Base-by-base conservation (phyloP, 495 filamentous ascomycete species). In the Daldinia loculata region DNA sequence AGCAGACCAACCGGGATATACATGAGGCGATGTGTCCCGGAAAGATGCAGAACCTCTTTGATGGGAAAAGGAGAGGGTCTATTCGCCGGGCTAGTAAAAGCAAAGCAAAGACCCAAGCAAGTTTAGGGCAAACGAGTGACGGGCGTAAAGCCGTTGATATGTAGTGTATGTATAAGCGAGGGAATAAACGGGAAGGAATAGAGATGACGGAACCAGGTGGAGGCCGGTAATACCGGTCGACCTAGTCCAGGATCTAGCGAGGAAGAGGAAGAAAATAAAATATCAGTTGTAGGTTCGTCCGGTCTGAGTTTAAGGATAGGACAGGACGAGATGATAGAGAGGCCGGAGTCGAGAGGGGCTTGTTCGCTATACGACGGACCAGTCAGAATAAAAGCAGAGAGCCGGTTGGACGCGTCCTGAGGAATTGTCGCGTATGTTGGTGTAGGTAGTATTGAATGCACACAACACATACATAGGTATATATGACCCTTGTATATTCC, bases 311-410 rank as follows among this genome's bases (percentile, higher is more conserved):
- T 36, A 58, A 74, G 61, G 64, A 73, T 56, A 66, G 61, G 62
- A 61, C 60, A 67, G 50, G 71, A 71, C 34, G 62, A 29, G 67
- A 75, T 17, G 63, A 67, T 56, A 61, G 56, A 61, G 41, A 62
- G 67, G 59, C 32, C 58, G 59, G 58, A 65, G 59, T 36, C 30
- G 57, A 67, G 52, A 39, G 30, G 30, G 53, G 58, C 30, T 62
- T 73, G 72, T 75, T 69, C 71, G 75, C 71, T 70, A 63, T 66
- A 56, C 67, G 61, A 67, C 48, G 53, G 67, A 55, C 67, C 61
- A 74, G 58, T 57, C 59, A 74, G 67, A 52, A 70, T 71, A 67
- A 72, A 75, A 75, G 68, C 39, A 64, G 55, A 66, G 19, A 50
- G 57, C 50, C 36, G 50, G 63, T 64, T 69, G 61, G 65, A 70